Percentiles rank a stretch among this genome's conserved stretches.
phyloP scores from a whole-genome alignment of 208 protist genomes.

The Angomonas ambiguus region DNA sequence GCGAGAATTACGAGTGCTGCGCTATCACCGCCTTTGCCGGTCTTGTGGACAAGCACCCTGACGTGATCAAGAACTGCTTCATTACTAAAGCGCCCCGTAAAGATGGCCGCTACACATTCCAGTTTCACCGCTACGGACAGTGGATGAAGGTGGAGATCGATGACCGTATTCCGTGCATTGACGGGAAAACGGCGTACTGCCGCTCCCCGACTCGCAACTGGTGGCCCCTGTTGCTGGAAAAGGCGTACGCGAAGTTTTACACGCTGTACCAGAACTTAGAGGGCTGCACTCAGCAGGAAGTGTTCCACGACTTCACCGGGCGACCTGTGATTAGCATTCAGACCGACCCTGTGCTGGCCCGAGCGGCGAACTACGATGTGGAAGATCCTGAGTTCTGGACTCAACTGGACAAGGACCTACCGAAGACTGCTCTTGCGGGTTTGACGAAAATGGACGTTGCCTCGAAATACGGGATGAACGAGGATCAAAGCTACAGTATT shows the following conservation, averaged over 20 bases:
- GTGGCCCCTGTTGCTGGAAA: slow-evolving; percentile 70
- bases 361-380: slow-evolving; percentile 42
- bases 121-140: slow-evolving; percentile 59
- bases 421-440: slow-evolving; percentile 38
- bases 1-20: slow-evolving; percentile 57
- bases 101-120: slow-evolving; percentile 55
- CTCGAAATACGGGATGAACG: slow-evolving; percentile 38
- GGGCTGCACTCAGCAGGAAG: slow-evolving; percentile 30
- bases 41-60: slow-evolving; percentile 37
- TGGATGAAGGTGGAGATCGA: slow-evolving; percentile 58
- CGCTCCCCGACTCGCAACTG: slow-evolving; percentile 57
- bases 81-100: slow-evolving; percentile 41
- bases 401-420: slow-evolving; percentile 29
- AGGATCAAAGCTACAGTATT: slow-evolving; percentile 58
- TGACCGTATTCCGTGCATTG: slow-evolving; percentile 50
- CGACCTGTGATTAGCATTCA: slow-evolving; percentile 43
- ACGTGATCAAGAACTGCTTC: slow-evolving; percentile 55
- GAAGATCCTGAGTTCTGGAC: slow-evolving; percentile 58
- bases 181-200: slow-evolving; percentile 51
- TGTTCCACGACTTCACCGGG: slow-evolving; percentile 62
- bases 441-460: slow-evolving; percentile 36
- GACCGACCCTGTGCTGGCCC: slow-evolving; percentile 37
- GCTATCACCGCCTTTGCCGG: slow-evolving; percentile 43
- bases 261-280: slow-evolving; percentile 47
- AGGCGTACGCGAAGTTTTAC: slow-evolving; percentile 85